Evolutionary conservation across 163 green algal species (phyloP).

Genomic region (Chlorella variabilis): DNA sequence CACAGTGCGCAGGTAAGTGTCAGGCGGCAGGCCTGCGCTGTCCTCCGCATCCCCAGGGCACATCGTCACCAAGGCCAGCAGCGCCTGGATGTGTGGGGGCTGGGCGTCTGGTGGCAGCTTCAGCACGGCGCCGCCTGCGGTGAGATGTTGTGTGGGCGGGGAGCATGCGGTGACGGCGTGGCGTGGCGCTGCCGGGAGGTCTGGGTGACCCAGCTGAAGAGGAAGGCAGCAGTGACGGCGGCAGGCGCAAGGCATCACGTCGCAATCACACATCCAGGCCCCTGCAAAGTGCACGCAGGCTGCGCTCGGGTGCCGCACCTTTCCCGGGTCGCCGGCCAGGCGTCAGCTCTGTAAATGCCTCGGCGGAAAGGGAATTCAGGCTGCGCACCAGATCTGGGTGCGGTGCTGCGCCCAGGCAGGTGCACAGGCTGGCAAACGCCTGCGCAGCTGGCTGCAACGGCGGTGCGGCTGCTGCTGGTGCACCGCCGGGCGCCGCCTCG

Average conservation of each 20-base stretch:
- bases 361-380: background rate
- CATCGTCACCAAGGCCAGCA: constrained; percentile 4
- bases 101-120: background rate
- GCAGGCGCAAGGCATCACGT: background rate
- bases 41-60: no score
- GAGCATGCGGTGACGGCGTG: no score
- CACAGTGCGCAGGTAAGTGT: background rate
- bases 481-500: no score
- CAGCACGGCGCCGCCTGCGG: constrained; percentile 16
- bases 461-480: background rate
- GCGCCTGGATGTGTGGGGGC: background rate
- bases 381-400: background rate
- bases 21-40: background rate
- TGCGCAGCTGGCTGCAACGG: background rate
- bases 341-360: background rate
- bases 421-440: background rate
- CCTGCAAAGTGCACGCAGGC: no score
- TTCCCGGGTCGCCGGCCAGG: background rate
- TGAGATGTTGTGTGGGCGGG: no score
- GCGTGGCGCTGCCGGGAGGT: no score
- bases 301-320: no score
- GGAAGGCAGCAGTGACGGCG: background rate
- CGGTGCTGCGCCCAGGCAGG: background rate
- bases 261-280: background rate
- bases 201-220: no score